These are phyloP conservation scores for Fusarium brevicatenulatum DNA, from an alignment of 2,329 filamentous ascomycete genomes.

Conservation along the genomic window DNA sequence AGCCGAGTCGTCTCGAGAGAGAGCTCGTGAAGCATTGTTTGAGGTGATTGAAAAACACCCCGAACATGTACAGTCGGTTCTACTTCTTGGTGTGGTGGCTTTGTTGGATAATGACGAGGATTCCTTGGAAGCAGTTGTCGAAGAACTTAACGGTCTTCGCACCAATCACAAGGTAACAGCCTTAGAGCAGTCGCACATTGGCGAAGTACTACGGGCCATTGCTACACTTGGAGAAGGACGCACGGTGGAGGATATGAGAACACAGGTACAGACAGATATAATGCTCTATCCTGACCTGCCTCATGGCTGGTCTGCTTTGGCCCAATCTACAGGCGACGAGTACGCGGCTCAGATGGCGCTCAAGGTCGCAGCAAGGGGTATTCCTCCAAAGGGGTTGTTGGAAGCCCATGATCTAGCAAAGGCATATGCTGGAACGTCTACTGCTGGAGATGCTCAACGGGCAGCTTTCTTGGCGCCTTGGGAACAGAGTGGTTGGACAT, in stretches of 20 bases:
- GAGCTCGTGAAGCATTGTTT: slow-evolving; percentile 83
- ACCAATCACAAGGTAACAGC: slow-evolving; percentile 71
- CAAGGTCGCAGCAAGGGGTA: slow-evolving; percentile 76
- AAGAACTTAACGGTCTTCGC: slow-evolving; percentile 79
- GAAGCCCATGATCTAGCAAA: slow-evolving; percentile 75
- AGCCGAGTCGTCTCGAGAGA: slow-evolving; percentile 75
- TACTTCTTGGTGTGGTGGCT: slow-evolving; percentile 85
- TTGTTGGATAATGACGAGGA: slow-evolving; percentile 83
- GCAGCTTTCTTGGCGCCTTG: slow-evolving; percentile 86
- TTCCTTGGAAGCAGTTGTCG: slow-evolving; percentile 80
- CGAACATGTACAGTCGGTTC: slow-evolving; percentile 80
- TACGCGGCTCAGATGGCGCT: slow-evolving; percentile 80
- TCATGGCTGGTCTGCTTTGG: slow-evolving; percentile 82
- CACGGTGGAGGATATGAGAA: slow-evolving; percentile 61
- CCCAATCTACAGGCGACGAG: slow-evolving; percentile 65
- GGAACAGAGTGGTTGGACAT: slow-evolving; percentile 72
- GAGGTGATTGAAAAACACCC: slow-evolving; percentile 78
- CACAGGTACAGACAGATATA: slow-evolving; percentile 78
- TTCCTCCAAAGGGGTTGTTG: slow-evolving; percentile 77
- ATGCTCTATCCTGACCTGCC: slow-evolving; percentile 84
- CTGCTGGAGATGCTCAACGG: slow-evolving; percentile 77
- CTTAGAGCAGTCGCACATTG: slow-evolving; percentile 74
- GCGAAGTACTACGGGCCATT: slow-evolving; percentile 79
- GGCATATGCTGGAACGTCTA: slow-evolving; percentile 79
- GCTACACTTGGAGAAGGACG: slow-evolving; percentile 65